Conservation (phyloP, 768 basidiomycete genomes). For the Ramaria sp. region DNA sequence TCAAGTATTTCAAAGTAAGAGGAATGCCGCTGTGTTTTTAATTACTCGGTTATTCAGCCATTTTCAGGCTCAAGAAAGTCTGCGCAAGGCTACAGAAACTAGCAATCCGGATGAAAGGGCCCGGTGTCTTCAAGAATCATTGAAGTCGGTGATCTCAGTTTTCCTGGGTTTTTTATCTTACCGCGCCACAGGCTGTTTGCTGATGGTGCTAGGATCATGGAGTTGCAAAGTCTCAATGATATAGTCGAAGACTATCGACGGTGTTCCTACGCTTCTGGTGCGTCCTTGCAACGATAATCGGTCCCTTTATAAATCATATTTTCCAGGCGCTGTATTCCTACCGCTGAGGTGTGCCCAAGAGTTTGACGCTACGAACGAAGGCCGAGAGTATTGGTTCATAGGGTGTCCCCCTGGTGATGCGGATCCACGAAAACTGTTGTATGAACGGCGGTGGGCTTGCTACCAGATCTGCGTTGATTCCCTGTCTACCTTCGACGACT, state of each 20-base stretch:
- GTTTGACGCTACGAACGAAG: slow-evolving; percentile 65
- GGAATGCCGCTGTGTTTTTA: slow-evolving; percentile 3
- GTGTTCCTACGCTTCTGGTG: slow-evolving; percentile 75
- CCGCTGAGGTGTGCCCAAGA: slow-evolving; percentile 75
- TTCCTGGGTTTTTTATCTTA: neutral
- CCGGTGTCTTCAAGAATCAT: slow-evolving; percentile 74
- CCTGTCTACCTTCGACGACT: slow-evolving; percentile 65
- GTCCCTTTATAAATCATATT: neutral
- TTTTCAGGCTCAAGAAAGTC: slow-evolving; percentile 78
- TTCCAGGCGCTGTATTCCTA: slow-evolving; percentile 69
- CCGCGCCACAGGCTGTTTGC: slow-evolving; percentile 59
- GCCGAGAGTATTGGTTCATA: slow-evolving; percentile 66
- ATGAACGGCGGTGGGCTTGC: slow-evolving; percentile 55
- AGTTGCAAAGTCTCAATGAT: slow-evolving; percentile 76
- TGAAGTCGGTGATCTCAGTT: slow-evolving; percentile 47
- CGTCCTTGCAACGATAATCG: slow-evolving; percentile 1
- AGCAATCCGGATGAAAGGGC: slow-evolving; percentile 63
- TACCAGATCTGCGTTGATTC: slow-evolving; percentile 82
- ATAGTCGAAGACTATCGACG: slow-evolving; percentile 85
- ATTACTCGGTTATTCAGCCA: neutral
- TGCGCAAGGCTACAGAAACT: slow-evolving; percentile 82
- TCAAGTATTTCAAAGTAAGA: slow-evolving; percentile 87
- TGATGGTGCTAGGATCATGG: slow-evolving; percentile 78
- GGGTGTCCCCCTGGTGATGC: slow-evolving; percentile 40
- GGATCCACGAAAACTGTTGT: slow-evolving; percentile 49